phyloP scores from a whole-genome alignment of 73 alveolate genomes.

The Tetrahymena malaccensis region DNA sequence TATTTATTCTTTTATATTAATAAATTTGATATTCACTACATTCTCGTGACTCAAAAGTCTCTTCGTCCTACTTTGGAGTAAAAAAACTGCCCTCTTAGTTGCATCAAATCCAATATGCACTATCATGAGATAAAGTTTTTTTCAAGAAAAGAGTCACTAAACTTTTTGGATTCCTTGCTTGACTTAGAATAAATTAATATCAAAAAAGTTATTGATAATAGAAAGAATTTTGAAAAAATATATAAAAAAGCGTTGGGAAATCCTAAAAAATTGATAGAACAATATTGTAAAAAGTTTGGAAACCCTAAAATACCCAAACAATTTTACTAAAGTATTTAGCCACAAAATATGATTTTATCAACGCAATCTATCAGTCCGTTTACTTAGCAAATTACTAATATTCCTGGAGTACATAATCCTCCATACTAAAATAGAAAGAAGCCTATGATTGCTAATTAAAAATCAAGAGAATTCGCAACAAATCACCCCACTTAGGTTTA shows the following conservation, averaged over 20 bases:
- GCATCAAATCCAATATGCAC: background rate
- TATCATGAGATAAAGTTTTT: background rate
- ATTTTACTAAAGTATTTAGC: background rate
- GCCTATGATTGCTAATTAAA: background rate
- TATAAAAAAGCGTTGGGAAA: background rate
- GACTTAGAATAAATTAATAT: background rate
- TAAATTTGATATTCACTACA: background rate
- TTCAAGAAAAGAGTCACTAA: background rate
- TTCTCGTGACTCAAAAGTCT: background rate
- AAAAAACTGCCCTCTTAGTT: background rate
- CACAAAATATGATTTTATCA: background rate
- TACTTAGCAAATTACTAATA: background rate
- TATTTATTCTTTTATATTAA: background rate
- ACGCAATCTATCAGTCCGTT: background rate
- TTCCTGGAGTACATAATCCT: background rate
- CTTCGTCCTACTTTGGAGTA: background rate
- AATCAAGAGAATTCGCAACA: background rate
- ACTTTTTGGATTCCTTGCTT: background rate
- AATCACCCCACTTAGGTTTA: background rate
- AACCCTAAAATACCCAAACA: background rate
- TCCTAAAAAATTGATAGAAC: background rate
- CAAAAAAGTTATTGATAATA: background rate
- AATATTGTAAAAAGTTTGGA: background rate
- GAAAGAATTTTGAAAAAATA: background rate
- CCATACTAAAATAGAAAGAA: background rate